Evolutionary conservation across 306 rosid species (phyloP).

Genomic region (Medicago arabica): DNA sequence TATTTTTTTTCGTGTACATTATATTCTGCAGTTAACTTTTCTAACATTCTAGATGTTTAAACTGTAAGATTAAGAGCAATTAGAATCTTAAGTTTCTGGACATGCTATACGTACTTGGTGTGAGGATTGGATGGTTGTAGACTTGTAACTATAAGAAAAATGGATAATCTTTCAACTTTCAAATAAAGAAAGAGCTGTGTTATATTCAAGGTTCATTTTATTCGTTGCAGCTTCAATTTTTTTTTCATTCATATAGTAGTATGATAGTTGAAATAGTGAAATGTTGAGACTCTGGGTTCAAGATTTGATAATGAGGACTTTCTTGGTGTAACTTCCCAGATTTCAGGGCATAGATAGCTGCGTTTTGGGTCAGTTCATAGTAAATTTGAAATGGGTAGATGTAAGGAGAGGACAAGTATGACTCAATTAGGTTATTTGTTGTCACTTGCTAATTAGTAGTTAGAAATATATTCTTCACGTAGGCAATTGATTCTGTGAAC

Average conservation of each 20-base stretch:
- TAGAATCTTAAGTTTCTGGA: conserved; percentile 31
- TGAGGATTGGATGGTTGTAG: conserved; percentile 21
- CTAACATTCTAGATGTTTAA: conserved; percentile 1
- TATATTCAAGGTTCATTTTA: background rate
- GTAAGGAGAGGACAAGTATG: conserved; percentile 18
- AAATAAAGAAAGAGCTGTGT: background rate
- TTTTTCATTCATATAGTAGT: background rate
- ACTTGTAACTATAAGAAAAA: conserved; percentile 7
- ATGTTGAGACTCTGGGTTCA: background rate
- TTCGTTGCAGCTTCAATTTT: conserved; percentile 3
- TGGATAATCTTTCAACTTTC: conserved; percentile 1
- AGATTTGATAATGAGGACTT: background rate
- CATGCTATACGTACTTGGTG: background rate
- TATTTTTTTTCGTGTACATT: background rate
- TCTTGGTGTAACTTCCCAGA: conserved; percentile 26
- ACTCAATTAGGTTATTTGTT: conserved; percentile 16
- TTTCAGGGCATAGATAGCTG: background rate
- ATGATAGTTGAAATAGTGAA: background rate
- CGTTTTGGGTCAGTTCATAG: conserved; percentile 19
- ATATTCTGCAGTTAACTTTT: background rate
- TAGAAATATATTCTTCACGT: background rate
- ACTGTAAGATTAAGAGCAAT: background rate
- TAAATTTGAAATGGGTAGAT: conserved; percentile 12
- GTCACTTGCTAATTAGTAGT: background rate
- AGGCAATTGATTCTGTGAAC: conserved; percentile 12